Percentiles rank a stretch among this genome's conserved stretches.
phyloP scores from a whole-genome alignment of 805 yeast genomes.

The Schwanniomyces pseudopolymorphus region DNA sequence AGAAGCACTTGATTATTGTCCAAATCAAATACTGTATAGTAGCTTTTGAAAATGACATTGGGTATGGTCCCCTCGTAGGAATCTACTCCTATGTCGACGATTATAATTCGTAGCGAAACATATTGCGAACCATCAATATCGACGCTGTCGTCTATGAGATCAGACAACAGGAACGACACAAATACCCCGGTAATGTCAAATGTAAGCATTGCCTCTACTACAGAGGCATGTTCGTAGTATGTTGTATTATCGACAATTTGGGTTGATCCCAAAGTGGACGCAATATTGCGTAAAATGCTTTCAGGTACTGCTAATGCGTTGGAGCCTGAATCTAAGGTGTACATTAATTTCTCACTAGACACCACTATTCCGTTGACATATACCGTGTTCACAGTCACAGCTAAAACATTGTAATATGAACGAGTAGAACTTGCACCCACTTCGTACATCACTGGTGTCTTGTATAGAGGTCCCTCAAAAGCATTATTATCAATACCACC shows the following conservation, averaged over 20 bases:
- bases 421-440: slow-evolving; percentile 10
- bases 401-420: slow-evolving; percentile 7
- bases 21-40: slow-evolving; percentile 17
- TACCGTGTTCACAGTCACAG: slow-evolving; percentile 12
- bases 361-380: slow-evolving; percentile 7
- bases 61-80: slow-evolving; percentile 15
- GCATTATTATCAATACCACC: slow-evolving; percentile 34
- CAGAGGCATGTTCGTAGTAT: slow-evolving; percentile 5
- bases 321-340: slow-evolving; percentile 17
- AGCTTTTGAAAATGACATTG: slow-evolving; percentile 14
- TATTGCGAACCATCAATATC: slow-evolving; percentile 9
- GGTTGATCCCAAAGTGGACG: slow-evolving; percentile 7
- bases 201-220: slow-evolving; percentile 2
- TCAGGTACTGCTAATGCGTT: slow-evolving; percentile 14
- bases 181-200: slow-evolving; percentile 12
- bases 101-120: slow-evolving; percentile 8
- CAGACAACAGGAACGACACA: slow-evolving; percentile 11
- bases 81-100: slow-evolving; percentile 11
- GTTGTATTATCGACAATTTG: slow-evolving; percentile 3
- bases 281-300: slow-evolving; percentile 12
- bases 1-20: slow-evolving; percentile 12
- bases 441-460: slow-evolving; percentile 11
- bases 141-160: slow-evolving; percentile 10
- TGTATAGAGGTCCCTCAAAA: slow-evolving; percentile 21
- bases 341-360: slow-evolving; percentile 12